phyloP scores from a whole-genome alignment of 768 basidiomycete species.

The Tulasnella sp. region DNA sequence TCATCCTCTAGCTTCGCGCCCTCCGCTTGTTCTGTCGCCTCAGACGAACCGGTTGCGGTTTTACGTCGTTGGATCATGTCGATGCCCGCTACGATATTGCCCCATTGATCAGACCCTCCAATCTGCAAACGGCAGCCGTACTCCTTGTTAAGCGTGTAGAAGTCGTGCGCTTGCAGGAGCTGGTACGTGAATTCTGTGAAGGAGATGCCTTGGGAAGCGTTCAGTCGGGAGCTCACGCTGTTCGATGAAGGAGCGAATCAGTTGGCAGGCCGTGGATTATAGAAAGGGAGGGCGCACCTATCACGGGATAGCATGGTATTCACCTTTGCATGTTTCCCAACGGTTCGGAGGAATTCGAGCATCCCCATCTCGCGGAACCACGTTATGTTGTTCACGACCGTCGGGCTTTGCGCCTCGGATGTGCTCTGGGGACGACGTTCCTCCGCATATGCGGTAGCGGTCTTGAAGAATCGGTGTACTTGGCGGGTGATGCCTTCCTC shows the following conservation, averaged over 20 bases:
- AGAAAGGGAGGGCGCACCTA: constrained; percentile 45
- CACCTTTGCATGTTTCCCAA: constrained; percentile 73
- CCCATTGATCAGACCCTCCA: constrained; percentile 98
- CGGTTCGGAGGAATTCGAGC: constrained; percentile 74
- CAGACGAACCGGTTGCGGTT: constrained; percentile 12
- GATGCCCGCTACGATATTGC: constrained; percentile 90
- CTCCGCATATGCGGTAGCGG: constrained; percentile 55
- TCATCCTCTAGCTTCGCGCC: constrained; percentile 2
- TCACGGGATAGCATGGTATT: constrained; percentile 87
- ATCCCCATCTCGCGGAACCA: constrained; percentile 72
- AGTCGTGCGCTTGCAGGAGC: constrained; percentile 94
- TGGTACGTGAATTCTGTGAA: constrained; percentile 99
- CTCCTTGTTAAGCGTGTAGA: constrained; percentile 60
- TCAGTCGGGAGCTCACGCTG: constrained; percentile 76
- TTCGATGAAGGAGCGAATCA: not conserved
- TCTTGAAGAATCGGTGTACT: constrained; percentile 63
- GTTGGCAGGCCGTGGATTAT: not conserved
- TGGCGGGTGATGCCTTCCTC: constrained; percentile 53
- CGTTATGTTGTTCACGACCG: constrained; percentile 57
- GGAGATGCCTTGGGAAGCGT: constrained; percentile 80
- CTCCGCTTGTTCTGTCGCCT: not conserved
- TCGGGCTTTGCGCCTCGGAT: constrained; percentile 25
- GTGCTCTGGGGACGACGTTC: constrained; percentile 27
- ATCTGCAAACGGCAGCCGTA: constrained; percentile 76
- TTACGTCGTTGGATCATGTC: constrained; percentile 62